A percentile compares a stretch with the other conserved stretches of the same genome.
Evolutionary conservation across 225 moss, liverwort and hornwort genomes (phyloP).

Genomic region (Neckera pumila): DNA sequence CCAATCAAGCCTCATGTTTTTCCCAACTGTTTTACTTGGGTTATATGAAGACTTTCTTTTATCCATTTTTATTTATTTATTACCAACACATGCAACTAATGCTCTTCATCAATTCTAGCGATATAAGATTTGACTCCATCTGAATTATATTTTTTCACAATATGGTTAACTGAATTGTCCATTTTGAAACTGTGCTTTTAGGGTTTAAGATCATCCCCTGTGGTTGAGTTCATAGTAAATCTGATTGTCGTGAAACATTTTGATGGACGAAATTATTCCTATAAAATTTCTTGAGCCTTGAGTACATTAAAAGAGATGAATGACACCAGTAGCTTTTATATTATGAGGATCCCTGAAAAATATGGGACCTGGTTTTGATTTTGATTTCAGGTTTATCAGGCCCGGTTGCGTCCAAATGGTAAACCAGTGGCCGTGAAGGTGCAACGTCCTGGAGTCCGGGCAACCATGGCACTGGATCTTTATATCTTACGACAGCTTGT

Average conservation of each 20-base stretch:
- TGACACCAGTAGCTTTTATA: background rate
- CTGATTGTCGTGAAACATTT: background rate
- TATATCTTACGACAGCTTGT: slow-evolving; percentile 68
- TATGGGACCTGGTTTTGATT: background rate
- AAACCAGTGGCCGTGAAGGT: slow-evolving; percentile 88
- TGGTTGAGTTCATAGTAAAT: background rate
- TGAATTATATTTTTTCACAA: background rate
- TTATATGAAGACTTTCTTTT: background rate
- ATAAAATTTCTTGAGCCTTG: background rate
- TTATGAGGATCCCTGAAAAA: background rate
- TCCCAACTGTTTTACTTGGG: background rate
- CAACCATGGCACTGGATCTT: slow-evolving; percentile 78
- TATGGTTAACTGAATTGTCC: background rate
- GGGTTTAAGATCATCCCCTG: background rate
- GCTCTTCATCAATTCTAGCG: background rate
- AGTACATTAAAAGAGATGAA: background rate
- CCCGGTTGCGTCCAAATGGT: slow-evolving; percentile 74
- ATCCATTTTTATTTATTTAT: background rate
- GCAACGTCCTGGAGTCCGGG: slow-evolving; percentile 84
- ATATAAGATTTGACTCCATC: background rate
- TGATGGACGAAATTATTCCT: background rate
- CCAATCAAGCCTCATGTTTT: background rate
- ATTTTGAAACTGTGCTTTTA: background rate
- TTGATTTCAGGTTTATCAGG: slow-evolving; percentile 74
- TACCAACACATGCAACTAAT: too few species aligned